Conservation (phyloP, 176 grass and related monocot genomes). For the Cocos nucifera region DNA sequence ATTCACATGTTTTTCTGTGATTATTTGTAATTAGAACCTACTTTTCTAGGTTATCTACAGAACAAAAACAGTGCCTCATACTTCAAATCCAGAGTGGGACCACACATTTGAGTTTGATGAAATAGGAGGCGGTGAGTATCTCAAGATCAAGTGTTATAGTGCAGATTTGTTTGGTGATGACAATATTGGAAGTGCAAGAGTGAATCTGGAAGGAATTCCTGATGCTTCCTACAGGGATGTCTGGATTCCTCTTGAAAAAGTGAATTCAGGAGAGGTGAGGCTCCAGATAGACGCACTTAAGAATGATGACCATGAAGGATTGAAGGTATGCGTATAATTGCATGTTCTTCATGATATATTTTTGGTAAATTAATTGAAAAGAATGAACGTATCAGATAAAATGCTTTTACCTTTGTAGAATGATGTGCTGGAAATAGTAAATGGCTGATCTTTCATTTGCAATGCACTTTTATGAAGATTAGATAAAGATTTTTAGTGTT, state of each 20-base stretch:
- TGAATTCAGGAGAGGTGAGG: conserved; percentile 73
- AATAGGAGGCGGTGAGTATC: conserved; percentile 70
- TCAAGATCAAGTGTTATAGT: conserved; percentile 82
- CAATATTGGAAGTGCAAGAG: conserved; percentile 75
- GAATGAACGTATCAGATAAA: too few species aligned
- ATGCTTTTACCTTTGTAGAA: too few species aligned
- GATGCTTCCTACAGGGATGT: conserved; percentile 55
- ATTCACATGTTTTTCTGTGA: too few species aligned
- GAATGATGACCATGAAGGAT: conserved; percentile 27
- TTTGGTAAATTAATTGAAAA: too few species aligned
- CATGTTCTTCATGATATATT: too few species aligned
- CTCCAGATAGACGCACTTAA: conserved; percentile 58
- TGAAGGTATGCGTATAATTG: conserved; percentile 26
- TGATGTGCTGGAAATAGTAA: too few species aligned
- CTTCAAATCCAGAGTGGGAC: conserved; percentile 60
- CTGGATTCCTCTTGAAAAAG: conserved; percentile 89
- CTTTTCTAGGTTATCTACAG: conserved; percentile 55
- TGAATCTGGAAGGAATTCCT: conserved; percentile 71
- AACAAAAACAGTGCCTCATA: conserved; percentile 63
- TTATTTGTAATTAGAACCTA: conserved; percentile 9
- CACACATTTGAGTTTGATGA: conserved; percentile 89
- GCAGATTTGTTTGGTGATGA: conserved; percentile 77
- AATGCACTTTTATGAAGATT: not conserved
- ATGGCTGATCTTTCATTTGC: too few species aligned
- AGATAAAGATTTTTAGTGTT: too few species aligned